A percentile compares a stretch with the other conserved stretches of the same genome.
phyloP scores from a whole-genome alignment of 148 eudicot genomes.

The Oxyria digyna region DNA sequence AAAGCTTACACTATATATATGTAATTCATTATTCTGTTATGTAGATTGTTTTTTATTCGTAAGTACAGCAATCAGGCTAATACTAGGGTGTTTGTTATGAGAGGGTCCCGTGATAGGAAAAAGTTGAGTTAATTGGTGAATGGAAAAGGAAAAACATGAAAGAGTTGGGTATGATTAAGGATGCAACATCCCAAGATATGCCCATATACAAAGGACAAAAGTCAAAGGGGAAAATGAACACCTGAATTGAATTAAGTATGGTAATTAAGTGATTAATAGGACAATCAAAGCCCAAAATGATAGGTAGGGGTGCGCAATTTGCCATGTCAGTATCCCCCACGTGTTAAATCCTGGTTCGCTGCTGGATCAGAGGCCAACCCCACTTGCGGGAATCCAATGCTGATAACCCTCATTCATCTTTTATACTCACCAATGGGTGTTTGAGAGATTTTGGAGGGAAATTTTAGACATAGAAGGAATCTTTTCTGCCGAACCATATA shows the following conservation, averaged over 20 bases:
- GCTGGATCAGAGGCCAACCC: background rate
- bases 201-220: constrained; percentile 2
- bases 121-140: background rate
- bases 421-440: background rate
- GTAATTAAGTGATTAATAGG: background rate
- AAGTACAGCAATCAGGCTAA: no score
- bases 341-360: background rate
- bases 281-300: constrained; percentile 7
- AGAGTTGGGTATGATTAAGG: background rate
- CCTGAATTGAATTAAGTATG: background rate
- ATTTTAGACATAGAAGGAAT: background rate
- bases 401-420: background rate
- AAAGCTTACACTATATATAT: no score
- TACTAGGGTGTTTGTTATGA: no score
- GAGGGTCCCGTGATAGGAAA: no score
- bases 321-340: constrained; percentile 1
- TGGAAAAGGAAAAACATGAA: background rate
- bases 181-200: constrained; percentile 6
- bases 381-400: constrained; percentile 10
- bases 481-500: background rate
- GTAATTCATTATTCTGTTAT: no score
- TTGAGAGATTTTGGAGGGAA: background rate
- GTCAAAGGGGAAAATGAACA: background rate
- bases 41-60: no score
- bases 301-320: constrained; percentile 1